phyloP scores from a whole-genome alignment of 495 filamentous ascomycete genomes.

The Apiosordaria backusii region DNA sequence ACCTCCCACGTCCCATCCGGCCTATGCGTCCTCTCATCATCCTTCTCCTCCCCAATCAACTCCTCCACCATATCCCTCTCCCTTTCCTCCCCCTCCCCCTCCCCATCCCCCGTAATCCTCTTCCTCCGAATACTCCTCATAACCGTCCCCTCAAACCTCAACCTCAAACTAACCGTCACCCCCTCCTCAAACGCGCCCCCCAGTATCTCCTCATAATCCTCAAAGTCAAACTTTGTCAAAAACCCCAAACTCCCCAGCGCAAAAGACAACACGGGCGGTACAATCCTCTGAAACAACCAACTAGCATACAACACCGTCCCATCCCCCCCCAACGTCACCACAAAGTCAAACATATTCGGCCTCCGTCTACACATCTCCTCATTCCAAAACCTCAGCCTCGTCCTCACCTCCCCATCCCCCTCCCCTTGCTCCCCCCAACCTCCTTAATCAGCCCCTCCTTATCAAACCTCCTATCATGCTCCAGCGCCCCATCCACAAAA shows the following conservation, averaged over 20 bases:
- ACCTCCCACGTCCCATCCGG: conserved; percentile 83
- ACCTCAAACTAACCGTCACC: conserved; percentile 78
- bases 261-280: conserved; percentile 90
- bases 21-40: conserved; percentile 73
- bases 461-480: conserved; percentile 68
- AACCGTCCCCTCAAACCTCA: conserved; percentile 91
- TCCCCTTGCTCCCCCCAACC: conserved; percentile 27
- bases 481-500: conserved; percentile 72
- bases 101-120: conserved; percentile 17
- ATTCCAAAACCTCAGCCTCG: conserved; percentile 76
- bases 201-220: conserved; percentile 65
- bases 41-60: conserved; percentile 76
- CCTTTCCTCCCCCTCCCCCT: conserved; percentile 31
- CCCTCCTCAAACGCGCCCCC: conserved; percentile 73
- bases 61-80: conserved; percentile 80
- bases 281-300: conserved; percentile 96
- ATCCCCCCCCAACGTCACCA: conserved; percentile 92
- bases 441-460: conserved; percentile 56
- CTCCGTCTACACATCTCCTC: conserved; percentile 68
- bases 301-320: conserved; percentile 93
- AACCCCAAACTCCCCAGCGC: conserved; percentile 89
- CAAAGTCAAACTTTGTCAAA: conserved; percentile 93
- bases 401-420: conserved; percentile 50
- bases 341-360: conserved; percentile 90
- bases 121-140: conserved; percentile 69